These are phyloP conservation scores for Serendipita indica DNA, from an alignment of 768 basidiomycete genomes.

Conservation along the genomic window DNA sequence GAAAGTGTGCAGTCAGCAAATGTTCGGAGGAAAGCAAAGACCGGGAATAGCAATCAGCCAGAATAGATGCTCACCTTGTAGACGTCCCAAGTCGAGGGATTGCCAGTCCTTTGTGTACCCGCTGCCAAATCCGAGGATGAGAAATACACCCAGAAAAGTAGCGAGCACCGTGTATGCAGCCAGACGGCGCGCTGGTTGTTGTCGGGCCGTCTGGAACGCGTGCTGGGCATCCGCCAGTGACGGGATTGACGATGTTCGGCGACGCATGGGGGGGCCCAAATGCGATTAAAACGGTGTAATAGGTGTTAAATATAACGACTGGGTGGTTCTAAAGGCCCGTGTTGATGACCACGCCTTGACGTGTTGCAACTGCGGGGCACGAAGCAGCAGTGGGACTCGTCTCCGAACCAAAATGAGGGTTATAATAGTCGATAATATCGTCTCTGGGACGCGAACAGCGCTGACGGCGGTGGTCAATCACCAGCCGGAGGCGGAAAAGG, in stretches of 20 bases:
- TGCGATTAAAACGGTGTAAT: no score
- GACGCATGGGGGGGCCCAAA: neutral
- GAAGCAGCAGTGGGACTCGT: no score
- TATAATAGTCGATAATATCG: no score
- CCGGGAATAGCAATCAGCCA: neutral
- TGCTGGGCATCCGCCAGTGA: conserved; percentile 3
- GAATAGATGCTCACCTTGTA: neutral
- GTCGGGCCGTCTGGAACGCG: neutral
- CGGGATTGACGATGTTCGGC: neutral
- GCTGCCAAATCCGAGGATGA: conserved; percentile 1
- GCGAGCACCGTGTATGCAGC: neutral
- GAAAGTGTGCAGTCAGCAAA: neutral
- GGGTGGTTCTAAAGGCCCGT: no score
- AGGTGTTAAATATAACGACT: no score
- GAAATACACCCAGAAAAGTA: neutral
- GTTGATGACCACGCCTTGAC: no score
- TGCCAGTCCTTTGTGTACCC: neutral
- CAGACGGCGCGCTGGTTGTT: neutral
- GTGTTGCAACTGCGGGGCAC: no score
- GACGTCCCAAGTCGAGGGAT: neutral
- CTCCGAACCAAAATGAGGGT: no score
- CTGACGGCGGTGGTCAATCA: no score
- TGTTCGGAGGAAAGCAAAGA: neutral
- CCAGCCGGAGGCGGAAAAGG: no score
- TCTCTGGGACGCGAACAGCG: no score